phyloP scores from a whole-genome alignment of 768 basidiomycete genomes.

The Phylloporus arenicola region DNA sequence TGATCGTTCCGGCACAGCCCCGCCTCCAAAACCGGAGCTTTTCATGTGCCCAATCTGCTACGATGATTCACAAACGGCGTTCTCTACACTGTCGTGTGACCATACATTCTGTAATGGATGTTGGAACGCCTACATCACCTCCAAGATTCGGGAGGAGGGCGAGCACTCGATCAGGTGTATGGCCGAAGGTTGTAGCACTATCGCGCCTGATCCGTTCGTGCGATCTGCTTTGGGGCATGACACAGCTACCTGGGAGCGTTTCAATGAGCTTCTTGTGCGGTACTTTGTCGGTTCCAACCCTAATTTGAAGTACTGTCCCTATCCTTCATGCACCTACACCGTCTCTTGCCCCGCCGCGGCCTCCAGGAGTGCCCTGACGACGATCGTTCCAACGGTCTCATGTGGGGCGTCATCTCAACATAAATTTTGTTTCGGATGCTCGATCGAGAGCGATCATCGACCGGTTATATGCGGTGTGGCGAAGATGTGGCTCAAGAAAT shows the following conservation, averaged over 20 bases:
- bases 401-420: constrained; percentile 69
- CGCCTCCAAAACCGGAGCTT: constrained; percentile 35
- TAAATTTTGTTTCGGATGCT: constrained; percentile 93
- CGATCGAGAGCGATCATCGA: constrained; percentile 82
- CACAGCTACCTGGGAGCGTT: constrained; percentile 54
- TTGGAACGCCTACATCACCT: constrained; percentile 74
- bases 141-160: constrained; percentile 80
- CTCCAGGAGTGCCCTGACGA: constrained; percentile 64
- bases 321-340: constrained; percentile 91
- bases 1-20: constrained; percentile 9
- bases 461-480: constrained; percentile 88
- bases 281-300: constrained; percentile 84
- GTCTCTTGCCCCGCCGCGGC: constrained; percentile 84
- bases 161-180: constrained; percentile 73
- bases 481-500: constrained; percentile 94
- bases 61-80: constrained; percentile 65
- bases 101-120: constrained; percentile 82
- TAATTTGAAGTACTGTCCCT: constrained; percentile 90
- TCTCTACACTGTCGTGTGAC: constrained; percentile 73
- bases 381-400: constrained; percentile 81
- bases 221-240: constrained; percentile 52
- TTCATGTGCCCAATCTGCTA: constrained; percentile 96
- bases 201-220: constrained; percentile 62
- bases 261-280: constrained; percentile 82
- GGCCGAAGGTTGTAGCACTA: constrained; percentile 68